phyloP scores from a whole-genome alignment of 164 flowering plant genomes.

The Berberis vulgaris region DNA sequence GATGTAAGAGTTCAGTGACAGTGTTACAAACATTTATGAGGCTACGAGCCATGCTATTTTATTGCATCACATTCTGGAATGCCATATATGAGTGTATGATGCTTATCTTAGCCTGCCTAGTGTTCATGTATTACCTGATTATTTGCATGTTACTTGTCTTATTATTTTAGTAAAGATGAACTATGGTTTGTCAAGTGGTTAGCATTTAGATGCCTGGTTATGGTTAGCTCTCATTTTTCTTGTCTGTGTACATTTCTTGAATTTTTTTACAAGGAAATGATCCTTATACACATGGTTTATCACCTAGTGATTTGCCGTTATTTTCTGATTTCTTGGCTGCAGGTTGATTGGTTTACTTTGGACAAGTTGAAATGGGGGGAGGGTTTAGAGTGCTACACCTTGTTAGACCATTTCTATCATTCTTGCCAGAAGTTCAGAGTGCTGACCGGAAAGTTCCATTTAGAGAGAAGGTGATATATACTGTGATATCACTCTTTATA shows the following conservation, averaged over 20 bases:
- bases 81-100: too few relatives aligned
- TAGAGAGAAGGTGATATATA: slow-evolving; percentile 6
- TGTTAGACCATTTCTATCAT: slow-evolving; percentile 4
- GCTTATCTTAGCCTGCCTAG: too few relatives aligned
- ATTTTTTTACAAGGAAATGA: background rate
- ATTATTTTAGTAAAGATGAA: too few relatives aligned
- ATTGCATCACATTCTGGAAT: too few relatives aligned
- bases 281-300: background rate
- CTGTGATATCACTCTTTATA: background rate
- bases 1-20: too few relatives aligned
- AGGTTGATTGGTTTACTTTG: background rate
- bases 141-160: too few relatives aligned
- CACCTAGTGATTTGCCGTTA: background rate
- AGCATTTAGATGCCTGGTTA: too few relatives aligned
- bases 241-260: background rate
- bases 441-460: slow-evolving; percentile 6
- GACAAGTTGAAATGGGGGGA: slow-evolving; percentile 1
- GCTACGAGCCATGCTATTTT: too few relatives aligned
- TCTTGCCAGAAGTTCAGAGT: slow-evolving; percentile 7
- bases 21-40: too few relatives aligned
- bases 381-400: slow-evolving; percentile 2
- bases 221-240: too few relatives aligned
- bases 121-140: too few relatives aligned
- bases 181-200: too few relatives aligned
- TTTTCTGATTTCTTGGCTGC: background rate